These are phyloP conservation scores for Saccharomycopsis oosterbeekiorum DNA, from an alignment of 805 yeast genomes.

Conservation along the genomic window DNA sequence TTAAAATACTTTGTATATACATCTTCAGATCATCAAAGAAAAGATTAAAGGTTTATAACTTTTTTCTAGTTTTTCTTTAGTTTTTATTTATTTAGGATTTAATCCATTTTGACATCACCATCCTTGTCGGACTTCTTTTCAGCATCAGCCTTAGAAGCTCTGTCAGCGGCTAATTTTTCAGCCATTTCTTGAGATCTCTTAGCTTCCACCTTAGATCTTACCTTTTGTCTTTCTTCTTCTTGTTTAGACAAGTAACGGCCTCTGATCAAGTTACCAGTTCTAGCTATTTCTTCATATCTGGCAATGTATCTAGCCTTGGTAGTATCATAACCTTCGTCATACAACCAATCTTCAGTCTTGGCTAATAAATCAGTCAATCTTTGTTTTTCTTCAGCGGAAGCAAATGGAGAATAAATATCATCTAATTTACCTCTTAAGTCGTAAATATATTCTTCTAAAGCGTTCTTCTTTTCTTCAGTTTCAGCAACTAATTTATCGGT, in stretches of 20 bases:
- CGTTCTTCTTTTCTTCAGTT: constrained; percentile 97
- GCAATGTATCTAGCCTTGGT: constrained; percentile 96
- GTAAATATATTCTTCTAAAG: constrained; percentile 96
- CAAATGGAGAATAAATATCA: constrained; percentile 80
- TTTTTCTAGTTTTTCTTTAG: background rate
- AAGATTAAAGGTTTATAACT: background rate
- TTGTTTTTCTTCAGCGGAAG: constrained; percentile 77
- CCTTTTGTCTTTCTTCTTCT: constrained; percentile 89
- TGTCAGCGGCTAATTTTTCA: constrained; percentile 71
- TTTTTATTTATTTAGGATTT: background rate
- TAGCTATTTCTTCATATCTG: constrained; percentile 92
- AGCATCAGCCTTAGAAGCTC: constrained; percentile 38
- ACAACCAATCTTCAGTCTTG: constrained; percentile 96
- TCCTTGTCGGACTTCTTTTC: constrained; percentile 30
- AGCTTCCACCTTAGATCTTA: constrained; percentile 80
- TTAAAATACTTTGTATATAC: background rate
- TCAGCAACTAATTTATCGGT: constrained; percentile 96
- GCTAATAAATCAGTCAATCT: constrained; percentile 62
- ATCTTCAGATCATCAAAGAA: background rate
- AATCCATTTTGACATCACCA: constrained; percentile 29
- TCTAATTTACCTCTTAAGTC: constrained; percentile 95
- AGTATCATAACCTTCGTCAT: constrained; percentile 94
- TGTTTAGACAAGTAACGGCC: constrained; percentile 92
- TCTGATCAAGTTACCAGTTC: constrained; percentile 87
- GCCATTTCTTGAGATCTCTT: constrained; percentile 74